Percentiles rank a stretch among this genome's conserved stretches.
phyloP scores from a whole-genome alignment of 305 asterid genomes.

The Solanum hybrid region DNA sequence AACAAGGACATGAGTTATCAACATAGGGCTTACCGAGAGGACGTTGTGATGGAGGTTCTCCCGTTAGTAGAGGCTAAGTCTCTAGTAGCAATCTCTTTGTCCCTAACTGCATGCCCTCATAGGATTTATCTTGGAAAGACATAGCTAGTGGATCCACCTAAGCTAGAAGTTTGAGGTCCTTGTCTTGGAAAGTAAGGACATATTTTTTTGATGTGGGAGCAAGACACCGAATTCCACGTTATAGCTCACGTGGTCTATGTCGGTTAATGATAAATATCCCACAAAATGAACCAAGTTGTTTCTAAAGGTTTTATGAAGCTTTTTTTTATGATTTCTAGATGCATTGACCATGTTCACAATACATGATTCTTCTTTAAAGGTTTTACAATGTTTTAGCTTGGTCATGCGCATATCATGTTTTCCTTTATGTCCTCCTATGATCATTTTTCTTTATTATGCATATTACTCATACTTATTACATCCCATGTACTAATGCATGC shows the following conservation, averaged over 20 bases:
- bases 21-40: neutral
- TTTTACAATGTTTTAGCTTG: too few relatives aligned
- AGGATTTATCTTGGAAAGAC: neutral
- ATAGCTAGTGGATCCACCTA: neutral
- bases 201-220: neutral
- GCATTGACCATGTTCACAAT: too few relatives aligned
- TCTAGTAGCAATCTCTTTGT: neutral
- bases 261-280: neutral
- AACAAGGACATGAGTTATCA: too few relatives aligned
- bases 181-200: neutral
- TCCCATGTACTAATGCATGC: neutral
- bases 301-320: neutral
- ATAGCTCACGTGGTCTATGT: neutral
- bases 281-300: neutral
- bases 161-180: neutral
- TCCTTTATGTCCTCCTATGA: neutral
- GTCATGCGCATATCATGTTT: too few relatives aligned
- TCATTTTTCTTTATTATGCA: neutral
- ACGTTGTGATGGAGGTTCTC: neutral
- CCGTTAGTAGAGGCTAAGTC: neutral
- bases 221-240: neutral
- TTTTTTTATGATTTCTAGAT: too few relatives aligned
- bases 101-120: neutral
- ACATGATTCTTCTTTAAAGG: too few relatives aligned
- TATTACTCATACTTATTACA: neutral